phyloP scores from a whole-genome alignment of 139 green algal genomes.

The Microglena sp. region DNA sequence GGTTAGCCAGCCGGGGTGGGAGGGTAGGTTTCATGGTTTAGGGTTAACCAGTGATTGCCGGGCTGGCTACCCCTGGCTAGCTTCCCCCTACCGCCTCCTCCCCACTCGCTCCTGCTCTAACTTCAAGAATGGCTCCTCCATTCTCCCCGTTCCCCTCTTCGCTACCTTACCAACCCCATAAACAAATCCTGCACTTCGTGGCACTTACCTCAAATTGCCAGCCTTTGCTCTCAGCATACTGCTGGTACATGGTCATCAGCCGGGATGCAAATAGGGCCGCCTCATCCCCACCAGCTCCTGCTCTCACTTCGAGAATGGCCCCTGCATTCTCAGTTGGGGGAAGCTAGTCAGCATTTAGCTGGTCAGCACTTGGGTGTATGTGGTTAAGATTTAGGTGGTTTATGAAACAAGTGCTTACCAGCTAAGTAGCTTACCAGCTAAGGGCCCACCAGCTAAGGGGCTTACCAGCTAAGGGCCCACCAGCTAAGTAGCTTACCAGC shows the following conservation, averaged over 20 bases:
- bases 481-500: background rate
- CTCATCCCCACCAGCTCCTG: slow-evolving; percentile 42
- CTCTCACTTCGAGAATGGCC: slow-evolving; percentile 60
- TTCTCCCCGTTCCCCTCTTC: too few relatives aligned
- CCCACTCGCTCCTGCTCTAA: slow-evolving; percentile 35
- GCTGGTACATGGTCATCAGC: slow-evolving; percentile 37
- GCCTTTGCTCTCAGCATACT: slow-evolving; percentile 23
- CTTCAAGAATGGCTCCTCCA: slow-evolving; percentile 57
- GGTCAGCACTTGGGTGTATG: too few relatives aligned
- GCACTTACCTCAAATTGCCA: slow-evolving; percentile 14
- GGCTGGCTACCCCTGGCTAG: too few relatives aligned
- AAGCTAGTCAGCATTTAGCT: too few relatives aligned
- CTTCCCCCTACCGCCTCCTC: slow-evolving; percentile 49
- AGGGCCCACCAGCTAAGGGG: background rate
- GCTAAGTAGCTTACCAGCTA: slow-evolving; percentile 1
- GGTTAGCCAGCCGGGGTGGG: too few relatives aligned
- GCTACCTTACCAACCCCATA: too few relatives aligned
- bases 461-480: background rate
- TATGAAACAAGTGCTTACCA: too few relatives aligned
- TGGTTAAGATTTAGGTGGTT: too few relatives aligned
- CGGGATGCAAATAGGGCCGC: slow-evolving; percentile 40
- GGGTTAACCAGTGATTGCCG: too few relatives aligned
- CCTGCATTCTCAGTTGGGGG: background rate
- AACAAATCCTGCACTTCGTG: background rate
- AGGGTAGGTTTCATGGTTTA: too few relatives aligned